Base-by-base conservation (phyloP, 352 stramenopile genomes). In the Pythium plurisporium region DNA sequence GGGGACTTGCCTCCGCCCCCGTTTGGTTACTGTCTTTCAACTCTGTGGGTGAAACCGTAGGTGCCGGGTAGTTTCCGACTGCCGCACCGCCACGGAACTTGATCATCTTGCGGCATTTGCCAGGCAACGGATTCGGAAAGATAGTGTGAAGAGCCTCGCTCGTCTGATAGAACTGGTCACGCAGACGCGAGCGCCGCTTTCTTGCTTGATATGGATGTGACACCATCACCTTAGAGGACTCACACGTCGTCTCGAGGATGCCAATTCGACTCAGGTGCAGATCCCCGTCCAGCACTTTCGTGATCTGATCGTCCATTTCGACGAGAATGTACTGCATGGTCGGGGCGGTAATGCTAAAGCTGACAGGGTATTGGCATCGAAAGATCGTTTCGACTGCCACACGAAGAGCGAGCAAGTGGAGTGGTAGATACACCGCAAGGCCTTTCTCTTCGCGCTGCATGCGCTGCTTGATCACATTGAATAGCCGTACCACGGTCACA, bases 91-190 rank as follows among this genome's bases (percentile, higher is more conserved):
- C 76, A 22, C 73, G 67, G 27, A 78, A 63, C 38, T 69, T 67
- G 53, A 87, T 65, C 63, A 89, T 76, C 36, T 76, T 74, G 1
- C 74, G 72, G 55, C 68, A 80, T 37, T 73, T 81, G 5, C 79
- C 76, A 0, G 74, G 50, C 6, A 69, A 37, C 9, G 76, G 79
- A 14, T 77, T 62, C 5, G 79, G 76, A 51, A 89, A 82, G 8
- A 87, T 64, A 12, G 67, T 70, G 37, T 85, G 73, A 19, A 89
- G 58, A 6, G 64, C 58, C n/a, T 79, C 73, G 34, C 74, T 87
- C 3, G 76, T 87, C 63, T 82, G 67, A 43, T 65, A 89, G 55
- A 72, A 89, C 48, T 89, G 68, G 36, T 87, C 74, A 22, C 73
- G 74, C 19, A 89, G 63, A 0, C 60, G 63, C 8, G 51, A 33